phyloP scores from a whole-genome alignment of 2,329 filamentous ascomycete species.

The Sporothrix curviconia region DNA sequence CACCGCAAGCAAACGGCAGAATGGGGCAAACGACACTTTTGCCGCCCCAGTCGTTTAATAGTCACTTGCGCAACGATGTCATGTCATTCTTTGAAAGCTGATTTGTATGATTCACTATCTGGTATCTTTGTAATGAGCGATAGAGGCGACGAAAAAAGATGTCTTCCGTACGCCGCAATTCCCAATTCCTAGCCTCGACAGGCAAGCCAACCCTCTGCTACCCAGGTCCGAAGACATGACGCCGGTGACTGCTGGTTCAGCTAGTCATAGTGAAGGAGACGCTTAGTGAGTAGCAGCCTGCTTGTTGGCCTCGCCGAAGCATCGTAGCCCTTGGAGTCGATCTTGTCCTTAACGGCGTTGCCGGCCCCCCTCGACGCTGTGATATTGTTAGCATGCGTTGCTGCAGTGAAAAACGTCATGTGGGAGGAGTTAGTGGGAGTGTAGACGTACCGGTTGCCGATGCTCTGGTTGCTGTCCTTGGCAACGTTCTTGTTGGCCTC shows the following conservation, averaged over 20 bases:
- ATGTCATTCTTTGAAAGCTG: no score
- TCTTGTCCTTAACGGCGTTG: slow-evolving; percentile 32
- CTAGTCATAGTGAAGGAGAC: background rate
- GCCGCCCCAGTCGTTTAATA: no score
- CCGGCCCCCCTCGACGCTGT: slow-evolving; percentile 28
- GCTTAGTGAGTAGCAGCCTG: slow-evolving; percentile 32
- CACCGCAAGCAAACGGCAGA: no score
- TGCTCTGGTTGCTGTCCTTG: slow-evolving; percentile 44
- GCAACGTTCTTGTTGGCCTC: slow-evolving; percentile 55
- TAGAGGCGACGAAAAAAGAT: background rate
- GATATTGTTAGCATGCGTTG: slow-evolving; percentile 9
- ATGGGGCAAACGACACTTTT: no score
- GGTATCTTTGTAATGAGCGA: background rate
- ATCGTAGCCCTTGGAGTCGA: slow-evolving; percentile 26
- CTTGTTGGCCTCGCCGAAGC: slow-evolving; percentile 34
- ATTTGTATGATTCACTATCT: background rate
- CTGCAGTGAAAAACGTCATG: no score
- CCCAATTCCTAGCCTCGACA: background rate
- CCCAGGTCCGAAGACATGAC: no score
- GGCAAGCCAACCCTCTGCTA: background rate
- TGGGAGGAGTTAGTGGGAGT: background rate
- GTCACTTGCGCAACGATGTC: no score
- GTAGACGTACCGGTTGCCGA: slow-evolving; percentile 37
- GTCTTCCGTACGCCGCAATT: no score
- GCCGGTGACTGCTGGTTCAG: background rate